Conservation (phyloP, 2,329 filamentous ascomycete species). For the Aspergillus nomiae region DNA sequence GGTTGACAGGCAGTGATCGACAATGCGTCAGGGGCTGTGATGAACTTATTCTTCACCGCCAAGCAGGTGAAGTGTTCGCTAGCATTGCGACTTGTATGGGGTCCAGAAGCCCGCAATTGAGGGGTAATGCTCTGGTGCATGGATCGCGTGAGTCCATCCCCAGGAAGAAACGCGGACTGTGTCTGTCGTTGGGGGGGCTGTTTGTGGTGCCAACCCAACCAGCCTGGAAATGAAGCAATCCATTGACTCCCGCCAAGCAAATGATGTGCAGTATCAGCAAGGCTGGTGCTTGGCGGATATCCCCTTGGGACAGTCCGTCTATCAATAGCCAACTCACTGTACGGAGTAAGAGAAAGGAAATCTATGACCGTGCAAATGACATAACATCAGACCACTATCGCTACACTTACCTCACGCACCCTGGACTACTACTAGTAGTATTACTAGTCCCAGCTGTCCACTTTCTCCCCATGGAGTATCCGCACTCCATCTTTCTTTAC, state of each 20-base stretch:
- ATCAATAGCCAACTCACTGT: not conserved
- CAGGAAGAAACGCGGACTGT: not conserved
- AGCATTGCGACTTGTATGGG: not conserved
- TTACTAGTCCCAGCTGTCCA: too few relatives aligned
- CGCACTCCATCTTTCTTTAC: not conserved
- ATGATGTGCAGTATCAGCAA: constrained; percentile 6
- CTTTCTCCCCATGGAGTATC: not conserved
- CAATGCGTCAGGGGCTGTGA: constrained; percentile 11
- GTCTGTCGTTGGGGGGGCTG: not conserved
- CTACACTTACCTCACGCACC: not conserved
- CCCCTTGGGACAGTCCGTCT: not conserved
- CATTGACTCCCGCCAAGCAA: constrained; percentile 2
- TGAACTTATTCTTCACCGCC: not conserved
- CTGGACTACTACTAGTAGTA: too few relatives aligned
- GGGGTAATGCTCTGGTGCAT: not conserved
- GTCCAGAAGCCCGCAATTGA: not conserved
- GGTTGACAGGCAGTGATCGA: constrained; percentile 7
- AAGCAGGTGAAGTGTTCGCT: not conserved
- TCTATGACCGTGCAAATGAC: not conserved
- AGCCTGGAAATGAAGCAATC: not conserved
- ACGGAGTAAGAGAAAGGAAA: not conserved
- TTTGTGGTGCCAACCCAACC: not conserved
- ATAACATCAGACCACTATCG: not conserved
- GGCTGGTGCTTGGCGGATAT: not conserved
- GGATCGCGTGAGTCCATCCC: not conserved